These are phyloP conservation scores for Chrysanthemum seticuspe DNA, from an alignment of 129 eudicot species.

Conservation along the genomic window DNA sequence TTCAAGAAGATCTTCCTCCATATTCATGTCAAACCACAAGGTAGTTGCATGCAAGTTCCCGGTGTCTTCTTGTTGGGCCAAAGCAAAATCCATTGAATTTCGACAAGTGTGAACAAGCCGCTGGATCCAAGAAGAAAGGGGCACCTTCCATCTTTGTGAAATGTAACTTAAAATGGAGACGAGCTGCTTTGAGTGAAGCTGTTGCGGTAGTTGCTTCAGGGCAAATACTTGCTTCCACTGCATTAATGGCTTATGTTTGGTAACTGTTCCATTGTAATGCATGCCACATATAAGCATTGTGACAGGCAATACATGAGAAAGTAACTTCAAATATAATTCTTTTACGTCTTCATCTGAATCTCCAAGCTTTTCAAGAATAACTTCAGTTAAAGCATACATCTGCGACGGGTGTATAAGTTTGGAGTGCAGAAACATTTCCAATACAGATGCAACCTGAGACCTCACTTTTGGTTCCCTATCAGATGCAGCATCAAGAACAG, in stretches of 20 bases:
- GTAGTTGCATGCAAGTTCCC: constrained; percentile 41
- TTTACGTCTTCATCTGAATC: constrained; percentile 76
- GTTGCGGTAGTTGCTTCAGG: constrained; percentile 84
- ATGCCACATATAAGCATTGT: constrained; percentile 64
- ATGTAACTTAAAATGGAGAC: constrained; percentile 88
- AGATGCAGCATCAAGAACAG: constrained; percentile 81
- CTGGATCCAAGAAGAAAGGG: constrained; percentile 96
- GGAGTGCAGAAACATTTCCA: constrained; percentile 72
- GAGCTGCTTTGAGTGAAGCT: constrained; percentile 94
- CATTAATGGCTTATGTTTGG: constrained; percentile 39
- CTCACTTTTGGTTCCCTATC: constrained; percentile 92
- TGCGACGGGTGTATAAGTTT: constrained; percentile 67
- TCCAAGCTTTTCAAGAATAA: constrained; percentile 86
- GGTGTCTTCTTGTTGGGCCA: constrained; percentile 56
- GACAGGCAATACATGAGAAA: constrained; percentile 67
- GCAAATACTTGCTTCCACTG: constrained; percentile 91
- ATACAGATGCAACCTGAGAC: constrained; percentile 55
- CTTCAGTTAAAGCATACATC: constrained; percentile 49
- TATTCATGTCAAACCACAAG: constrained; percentile 58
- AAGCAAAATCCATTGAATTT: constrained; percentile 51
- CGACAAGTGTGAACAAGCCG: constrained; percentile 72
- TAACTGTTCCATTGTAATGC: constrained; percentile 41
- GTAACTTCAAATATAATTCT: constrained; percentile 60
- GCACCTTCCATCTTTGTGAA: constrained; percentile 98
- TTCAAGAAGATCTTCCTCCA: constrained; percentile 76